Evolutionary conservation across 2,329 filamentous ascomycete genomes (phyloP).

Genomic region (Fusarium devonianum): DNA sequence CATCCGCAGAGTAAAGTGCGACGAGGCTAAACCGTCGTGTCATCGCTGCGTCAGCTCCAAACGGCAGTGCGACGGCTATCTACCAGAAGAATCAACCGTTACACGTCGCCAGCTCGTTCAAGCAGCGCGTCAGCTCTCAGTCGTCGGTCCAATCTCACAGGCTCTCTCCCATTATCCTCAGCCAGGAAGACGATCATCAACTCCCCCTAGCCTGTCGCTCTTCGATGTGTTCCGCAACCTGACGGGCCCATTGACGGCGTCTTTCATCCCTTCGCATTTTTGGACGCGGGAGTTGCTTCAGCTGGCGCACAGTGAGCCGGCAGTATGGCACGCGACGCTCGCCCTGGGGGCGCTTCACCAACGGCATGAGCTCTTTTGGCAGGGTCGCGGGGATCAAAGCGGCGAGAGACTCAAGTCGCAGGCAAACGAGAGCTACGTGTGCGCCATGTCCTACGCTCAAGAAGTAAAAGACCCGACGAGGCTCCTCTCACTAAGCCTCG

Average conservation of each 20-base stretch:
- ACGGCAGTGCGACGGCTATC: constrained; percentile 48
- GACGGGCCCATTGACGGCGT: constrained; percentile 41
- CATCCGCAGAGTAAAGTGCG: constrained; percentile 49
- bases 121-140: constrained; percentile 39
- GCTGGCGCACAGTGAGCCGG: constrained; percentile 46
- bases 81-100: constrained; percentile 32
- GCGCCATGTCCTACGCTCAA: constrained; percentile 41
- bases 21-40: constrained; percentile 45
- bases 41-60: constrained; percentile 36
- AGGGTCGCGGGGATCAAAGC: constrained; percentile 8
- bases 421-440: constrained; percentile 40
- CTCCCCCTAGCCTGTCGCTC: constrained; percentile 26
- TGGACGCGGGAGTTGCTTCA: constrained; percentile 46
- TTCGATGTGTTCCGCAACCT: constrained; percentile 49
- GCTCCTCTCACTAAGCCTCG: constrained; percentile 45
- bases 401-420: constrained; percentile 22
- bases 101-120: constrained; percentile 44
- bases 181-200: constrained; percentile 3
- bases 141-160: constrained; percentile 42
- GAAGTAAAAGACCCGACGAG: constrained; percentile 38
- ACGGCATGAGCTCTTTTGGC: constrained; percentile 28
- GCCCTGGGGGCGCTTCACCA: constrained; percentile 48
- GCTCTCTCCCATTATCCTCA: constrained; percentile 33
- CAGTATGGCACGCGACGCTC: constrained; percentile 47
- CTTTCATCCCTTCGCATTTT: constrained; percentile 43